phyloP scores from a whole-genome alignment of 176 grass and related monocot genomes.

The Dendrocalamus sinicus region DNA sequence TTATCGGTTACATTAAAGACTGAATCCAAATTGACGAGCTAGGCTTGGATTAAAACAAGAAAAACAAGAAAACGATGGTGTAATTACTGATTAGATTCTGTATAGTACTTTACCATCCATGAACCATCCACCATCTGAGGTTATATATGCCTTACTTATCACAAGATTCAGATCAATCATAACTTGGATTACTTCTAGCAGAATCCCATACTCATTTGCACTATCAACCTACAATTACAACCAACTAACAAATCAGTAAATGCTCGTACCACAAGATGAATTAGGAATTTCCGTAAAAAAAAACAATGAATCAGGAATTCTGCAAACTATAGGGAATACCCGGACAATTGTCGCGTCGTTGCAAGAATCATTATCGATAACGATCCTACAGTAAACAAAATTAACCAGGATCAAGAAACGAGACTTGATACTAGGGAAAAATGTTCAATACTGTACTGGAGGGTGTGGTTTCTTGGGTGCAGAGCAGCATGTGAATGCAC shows the following conservation, averaged over 20 bases:
- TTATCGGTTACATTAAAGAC: conserved; percentile 80
- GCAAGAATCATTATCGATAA: conserved; percentile 66
- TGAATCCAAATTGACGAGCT: conserved; percentile 42
- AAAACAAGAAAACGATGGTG: neutral
- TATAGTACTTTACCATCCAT: conserved; percentile 68
- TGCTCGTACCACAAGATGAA: neutral
- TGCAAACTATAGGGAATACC: conserved; percentile 34
- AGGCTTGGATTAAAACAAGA: neutral
- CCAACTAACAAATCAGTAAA: neutral
- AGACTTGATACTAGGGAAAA: neutral
- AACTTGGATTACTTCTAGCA: conserved; percentile 80
- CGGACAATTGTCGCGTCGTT: conserved; percentile 67
- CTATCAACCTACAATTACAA: conserved; percentile 64
- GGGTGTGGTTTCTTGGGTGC: neutral
- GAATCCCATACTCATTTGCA: conserved; percentile 76
- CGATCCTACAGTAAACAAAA: conserved; percentile 54
- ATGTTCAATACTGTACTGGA: neutral
- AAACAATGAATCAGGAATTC: neutral
- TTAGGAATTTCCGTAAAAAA: neutral
- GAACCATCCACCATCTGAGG: conserved; percentile 81
- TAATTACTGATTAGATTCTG: neutral
- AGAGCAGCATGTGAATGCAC: conserved; percentile 34
- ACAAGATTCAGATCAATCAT: conserved; percentile 77
- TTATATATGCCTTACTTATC: conserved; percentile 83
- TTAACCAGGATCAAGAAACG: conserved; percentile 1